Evolutionary conservation across 2,329 filamentous ascomycete genomes (phyloP).

Genomic region (Trichoderma sp.): DNA sequence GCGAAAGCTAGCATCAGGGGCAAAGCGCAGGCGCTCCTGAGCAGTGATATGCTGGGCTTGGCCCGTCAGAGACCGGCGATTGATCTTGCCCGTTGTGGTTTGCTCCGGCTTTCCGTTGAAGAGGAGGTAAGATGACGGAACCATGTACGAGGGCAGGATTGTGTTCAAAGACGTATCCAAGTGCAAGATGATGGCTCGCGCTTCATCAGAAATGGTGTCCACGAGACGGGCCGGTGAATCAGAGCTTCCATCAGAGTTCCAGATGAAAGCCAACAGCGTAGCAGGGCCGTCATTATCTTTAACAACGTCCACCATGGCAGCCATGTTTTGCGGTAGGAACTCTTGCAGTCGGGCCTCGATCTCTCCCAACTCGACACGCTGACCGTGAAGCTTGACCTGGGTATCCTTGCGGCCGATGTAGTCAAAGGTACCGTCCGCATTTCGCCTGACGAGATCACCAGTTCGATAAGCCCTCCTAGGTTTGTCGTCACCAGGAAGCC

Average conservation of each 20-base stretch:
- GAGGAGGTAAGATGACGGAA: constrained; percentile 30
- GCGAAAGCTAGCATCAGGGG: neutral
- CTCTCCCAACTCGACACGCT: constrained; percentile 23
- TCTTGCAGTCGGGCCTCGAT: constrained; percentile 15
- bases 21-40: neutral
- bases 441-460: constrained; percentile 4
- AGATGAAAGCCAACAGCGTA: neutral
- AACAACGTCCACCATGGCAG: neutral
- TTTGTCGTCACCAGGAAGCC: neutral
- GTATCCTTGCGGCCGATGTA: constrained; percentile 18
- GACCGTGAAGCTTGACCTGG: constrained; percentile 20
- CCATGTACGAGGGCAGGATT: constrained; percentile 31
- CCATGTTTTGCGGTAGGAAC: neutral
- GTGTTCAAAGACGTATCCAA: constrained; percentile 17
- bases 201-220: constrained; percentile 9
- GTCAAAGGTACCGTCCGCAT: constrained; percentile 21
- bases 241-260: neutral
- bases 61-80: constrained; percentile 5
- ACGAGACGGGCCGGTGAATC: constrained; percentile 16
- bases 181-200: constrained; percentile 20
- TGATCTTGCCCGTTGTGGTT: constrained; percentile 29
- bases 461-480: constrained; percentile 6
- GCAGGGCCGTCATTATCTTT: neutral
- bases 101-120: constrained; percentile 30
- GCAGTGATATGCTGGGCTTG: neutral